Evolutionary conservation across 352 stramenopile genomes (phyloP).

Genomic region (Thraustochytrium striatum): DNA sequence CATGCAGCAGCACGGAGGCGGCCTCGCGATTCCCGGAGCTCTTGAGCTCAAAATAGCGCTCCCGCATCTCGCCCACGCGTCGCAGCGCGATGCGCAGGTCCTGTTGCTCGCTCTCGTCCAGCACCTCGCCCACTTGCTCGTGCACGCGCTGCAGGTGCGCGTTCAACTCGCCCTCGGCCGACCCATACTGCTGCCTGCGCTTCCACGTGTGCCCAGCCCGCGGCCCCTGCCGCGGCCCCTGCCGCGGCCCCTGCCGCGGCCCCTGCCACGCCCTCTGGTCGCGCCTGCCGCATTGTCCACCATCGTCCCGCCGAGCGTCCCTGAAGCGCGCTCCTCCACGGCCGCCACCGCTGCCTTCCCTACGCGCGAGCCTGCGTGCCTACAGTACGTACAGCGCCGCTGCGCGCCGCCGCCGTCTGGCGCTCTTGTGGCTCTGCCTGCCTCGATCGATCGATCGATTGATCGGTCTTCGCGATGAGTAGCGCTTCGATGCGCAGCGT

Average conservation of each 20-base stretch:
- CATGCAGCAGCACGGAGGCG: neutral
- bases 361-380: no score
- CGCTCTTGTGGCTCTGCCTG: no score
- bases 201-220: neutral
- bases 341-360: no score
- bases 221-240: neutral
- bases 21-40: neutral
- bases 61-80: neutral
- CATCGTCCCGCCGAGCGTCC: no score
- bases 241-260: neutral
- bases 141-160: constrained; percentile 8
- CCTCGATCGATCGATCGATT: no score
- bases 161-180: constrained; percentile 14
- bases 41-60: constrained; percentile 5
- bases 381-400: no score
- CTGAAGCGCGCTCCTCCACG: no score
- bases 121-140: neutral
- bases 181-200: neutral
- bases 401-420: no score
- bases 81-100: neutral
- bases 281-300: neutral
- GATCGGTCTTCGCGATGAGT: no score
- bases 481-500: no score
- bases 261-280: no score
- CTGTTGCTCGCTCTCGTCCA: neutral